Evolutionary conservation across 257 asterid genomes (phyloP).

Genomic region (Lycium barbarum): DNA sequence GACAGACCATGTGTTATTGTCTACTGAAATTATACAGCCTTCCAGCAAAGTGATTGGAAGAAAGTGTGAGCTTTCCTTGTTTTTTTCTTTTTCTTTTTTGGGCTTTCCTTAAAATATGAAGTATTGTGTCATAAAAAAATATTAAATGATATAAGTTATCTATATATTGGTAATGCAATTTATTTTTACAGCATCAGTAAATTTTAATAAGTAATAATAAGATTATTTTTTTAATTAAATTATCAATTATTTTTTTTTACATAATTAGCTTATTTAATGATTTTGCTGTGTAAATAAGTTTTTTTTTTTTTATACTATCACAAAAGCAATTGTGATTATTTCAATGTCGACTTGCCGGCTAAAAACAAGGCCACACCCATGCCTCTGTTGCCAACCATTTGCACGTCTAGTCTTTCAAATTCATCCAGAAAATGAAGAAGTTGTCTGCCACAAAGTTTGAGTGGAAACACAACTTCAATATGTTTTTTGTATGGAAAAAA

Average conservation of each 20-base stretch:
- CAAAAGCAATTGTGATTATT: not conserved
- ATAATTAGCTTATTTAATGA: no score
- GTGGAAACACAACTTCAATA: not conserved
- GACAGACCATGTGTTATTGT: constrained; percentile 17
- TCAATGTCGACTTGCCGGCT: constrained; percentile 18
- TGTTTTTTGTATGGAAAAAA: no score
- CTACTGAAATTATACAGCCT: not conserved
- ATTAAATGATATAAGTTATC: no score
- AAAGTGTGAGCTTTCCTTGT: not conserved
- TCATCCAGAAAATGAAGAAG: not conserved
- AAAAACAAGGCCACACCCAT: constrained; percentile 25
- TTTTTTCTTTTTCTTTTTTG: no score
- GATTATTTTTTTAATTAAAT: no score
- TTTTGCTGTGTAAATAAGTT: no score
- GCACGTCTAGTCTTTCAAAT: not conserved
- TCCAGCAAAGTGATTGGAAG: not conserved
- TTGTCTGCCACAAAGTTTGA: constrained; percentile 22
- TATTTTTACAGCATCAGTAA: no score
- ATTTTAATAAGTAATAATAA: no score
- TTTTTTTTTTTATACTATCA: not conserved
- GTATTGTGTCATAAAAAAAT: not conserved
- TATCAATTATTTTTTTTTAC: no score
- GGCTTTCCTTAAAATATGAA: not conserved
- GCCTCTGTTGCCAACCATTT: not conserved
- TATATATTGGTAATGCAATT: no score